Base-by-base conservation (phyloP, 1,139 yeast genomes). In the Keqinozyma sinolaborantium region DNA sequence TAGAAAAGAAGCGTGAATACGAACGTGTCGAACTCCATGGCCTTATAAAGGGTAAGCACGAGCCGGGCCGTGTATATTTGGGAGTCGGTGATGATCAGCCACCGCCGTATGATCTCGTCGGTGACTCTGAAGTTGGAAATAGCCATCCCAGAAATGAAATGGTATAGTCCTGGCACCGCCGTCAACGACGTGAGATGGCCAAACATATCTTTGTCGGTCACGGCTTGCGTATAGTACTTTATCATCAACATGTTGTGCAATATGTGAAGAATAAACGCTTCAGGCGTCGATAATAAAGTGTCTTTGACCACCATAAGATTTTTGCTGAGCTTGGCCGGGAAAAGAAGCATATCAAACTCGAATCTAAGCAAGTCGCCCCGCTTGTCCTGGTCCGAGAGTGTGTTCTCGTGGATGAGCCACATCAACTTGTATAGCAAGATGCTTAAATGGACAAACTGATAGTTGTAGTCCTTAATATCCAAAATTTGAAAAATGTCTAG, bases 111-210 rank as follows among this genome's bases (percentile, higher is more conserved):
- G 23, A 50, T 33, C 12, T 44, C 39, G 15, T 41, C 38, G 5
- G 43, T 39, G 10, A 50, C 53, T 29, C 49, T 30, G 32, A 48
- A 50, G 30, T 47, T 49, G 32, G 53, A 47, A 19, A 41, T 41
- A 11, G 56, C 53, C 51, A 50, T 44, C 1, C 51, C 53, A 10
- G 52, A 41, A 2, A 50, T 40, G 28, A 51, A 51, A 32, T 47
- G 50, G 29, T 50, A 51, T 9, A 51, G 33, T 2, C 56, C 56
- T 2, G 56, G 55, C 3, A 50, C 52, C 4, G 56, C 50, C 18
- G 40, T 31, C 3, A 51, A 39, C 9, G 51, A 39, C 1, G 47
- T 37, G 43, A 48, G 40, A 30, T 35, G 35, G 2, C 52, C 54
- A 20, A 34, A 34, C 21, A 10, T 24, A 4, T 38, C 39, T 14